Percentiles rank a stretch among this genome's conserved stretches.
Evolutionary conservation across 495 filamentous ascomycete species (phyloP).

Genomic region (Neurospora sp.): DNA sequence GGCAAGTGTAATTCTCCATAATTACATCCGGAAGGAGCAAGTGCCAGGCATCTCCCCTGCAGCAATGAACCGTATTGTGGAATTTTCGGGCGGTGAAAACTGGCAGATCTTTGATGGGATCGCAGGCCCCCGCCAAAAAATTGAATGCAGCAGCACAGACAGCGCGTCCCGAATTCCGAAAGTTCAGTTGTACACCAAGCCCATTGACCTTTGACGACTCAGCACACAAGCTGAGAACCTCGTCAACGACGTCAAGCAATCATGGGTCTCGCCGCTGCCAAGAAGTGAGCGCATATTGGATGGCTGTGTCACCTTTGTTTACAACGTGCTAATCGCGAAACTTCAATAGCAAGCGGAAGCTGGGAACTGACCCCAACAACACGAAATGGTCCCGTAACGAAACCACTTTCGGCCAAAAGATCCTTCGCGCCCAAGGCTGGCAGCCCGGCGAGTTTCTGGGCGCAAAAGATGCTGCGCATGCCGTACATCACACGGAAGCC

Average conservation of each 20-base stretch:
- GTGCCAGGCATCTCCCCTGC: conserved; percentile 6
- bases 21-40: neutral
- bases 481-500: conserved; percentile 62
- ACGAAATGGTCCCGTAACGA: conserved; percentile 81
- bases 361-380: conserved; percentile 87
- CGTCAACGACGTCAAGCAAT: conserved; percentile 6
- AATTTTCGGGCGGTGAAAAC: conserved; percentile 13
- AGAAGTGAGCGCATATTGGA: conserved; percentile 44
- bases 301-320: neutral
- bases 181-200: conserved; percentile 1
- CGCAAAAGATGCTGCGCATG: conserved; percentile 58
- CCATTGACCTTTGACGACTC: conserved; percentile 4
- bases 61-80: neutral
- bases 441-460: conserved; percentile 73
- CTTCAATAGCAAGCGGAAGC: conserved; percentile 58
- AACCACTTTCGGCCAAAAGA: conserved; percentile 71
- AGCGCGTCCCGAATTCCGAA: neutral
- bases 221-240: conserved; percentile 6
- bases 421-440: conserved; percentile 85
- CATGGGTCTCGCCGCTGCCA: conserved; percentile 69
- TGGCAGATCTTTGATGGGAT: conserved; percentile 10
- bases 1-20: neutral
- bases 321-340: neutral
- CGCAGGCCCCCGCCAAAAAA: conserved; percentile 19
- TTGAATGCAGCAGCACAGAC: conserved; percentile 1